These are phyloP conservation scores for Castanea crenata DNA, from an alignment of 306 rosid genomes.

Conservation along the genomic window DNA sequence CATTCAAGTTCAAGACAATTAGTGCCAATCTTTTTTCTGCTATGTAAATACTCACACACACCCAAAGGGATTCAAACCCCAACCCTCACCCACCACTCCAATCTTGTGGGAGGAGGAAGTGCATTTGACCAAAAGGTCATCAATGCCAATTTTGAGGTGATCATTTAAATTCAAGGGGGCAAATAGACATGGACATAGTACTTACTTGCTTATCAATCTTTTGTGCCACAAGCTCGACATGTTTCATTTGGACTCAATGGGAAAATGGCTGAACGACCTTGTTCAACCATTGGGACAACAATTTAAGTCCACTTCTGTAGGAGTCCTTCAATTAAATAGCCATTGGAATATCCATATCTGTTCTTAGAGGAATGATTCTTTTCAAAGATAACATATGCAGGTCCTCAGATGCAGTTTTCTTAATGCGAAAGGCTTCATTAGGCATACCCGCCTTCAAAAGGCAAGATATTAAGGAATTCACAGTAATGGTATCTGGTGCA, in stretches of 20 bases:
- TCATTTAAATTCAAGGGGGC: conserved; percentile 3
- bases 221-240: conserved; percentile 12
- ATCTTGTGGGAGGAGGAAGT: neutral
- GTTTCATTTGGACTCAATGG: neutral
- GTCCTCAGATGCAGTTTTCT: conserved; percentile 36
- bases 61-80: neutral
- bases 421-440: conserved; percentile 56
- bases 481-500: conserved; percentile 66
- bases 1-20: too few species aligned
- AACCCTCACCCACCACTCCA: too few species aligned
- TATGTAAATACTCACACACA: neutral
- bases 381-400: conserved; percentile 15
- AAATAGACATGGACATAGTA: conserved; percentile 4
- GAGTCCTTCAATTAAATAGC: conserved; percentile 34
- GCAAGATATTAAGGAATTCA: conserved; percentile 62
- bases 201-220: conserved; percentile 21
- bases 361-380: conserved; percentile 23
- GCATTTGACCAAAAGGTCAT: conserved; percentile 1
- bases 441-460: conserved; percentile 89
- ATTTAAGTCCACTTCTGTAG: neutral
- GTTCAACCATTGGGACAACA: conserved; percentile 7
- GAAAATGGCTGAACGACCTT: neutral
- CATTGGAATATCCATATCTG: conserved; percentile 41
- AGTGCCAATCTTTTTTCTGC: too few species aligned
- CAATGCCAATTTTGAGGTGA: conserved; percentile 8